Conservation (phyloP, 2,329 filamentous ascomycete species). For the Xylaria arbuscula region DNA sequence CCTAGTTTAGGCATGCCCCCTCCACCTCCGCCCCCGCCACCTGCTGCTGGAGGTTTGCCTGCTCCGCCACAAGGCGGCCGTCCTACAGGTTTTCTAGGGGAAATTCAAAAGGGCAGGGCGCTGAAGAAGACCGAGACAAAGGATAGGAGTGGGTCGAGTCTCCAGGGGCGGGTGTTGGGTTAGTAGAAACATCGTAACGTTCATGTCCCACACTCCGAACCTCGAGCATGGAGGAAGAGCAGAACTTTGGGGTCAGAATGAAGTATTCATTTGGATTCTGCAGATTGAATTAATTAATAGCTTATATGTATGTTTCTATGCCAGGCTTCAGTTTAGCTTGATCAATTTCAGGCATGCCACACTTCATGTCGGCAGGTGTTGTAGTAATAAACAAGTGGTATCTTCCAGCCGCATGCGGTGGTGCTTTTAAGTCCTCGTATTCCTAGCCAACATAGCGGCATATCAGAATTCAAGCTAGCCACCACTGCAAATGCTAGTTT, state of each 20-base stretch:
- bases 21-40: slow-evolving; percentile 59
- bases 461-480: not conserved
- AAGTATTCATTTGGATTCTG: slow-evolving; percentile 19
- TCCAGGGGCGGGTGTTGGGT: slow-evolving; percentile 79
- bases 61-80: slow-evolving; percentile 62
- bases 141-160: slow-evolving; percentile 79
- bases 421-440: not conserved
- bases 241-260: not conserved
- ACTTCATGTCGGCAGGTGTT: not conserved
- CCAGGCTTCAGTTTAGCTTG: not conserved
- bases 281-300: slow-evolving; percentile 32
- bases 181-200: slow-evolving; percentile 46
- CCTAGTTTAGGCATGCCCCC: slow-evolving; percentile 54
- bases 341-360: slow-evolving; percentile 1
- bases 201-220: not conserved
- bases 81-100: slow-evolving; percentile 75
- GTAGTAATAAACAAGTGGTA: not conserved
- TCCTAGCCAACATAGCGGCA: not conserved
- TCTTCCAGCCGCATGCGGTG: not conserved
- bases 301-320: slow-evolving; percentile 27
- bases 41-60: slow-evolving; percentile 56
- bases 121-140: slow-evolving; percentile 91
- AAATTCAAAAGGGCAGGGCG: slow-evolving; percentile 83
- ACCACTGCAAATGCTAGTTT: not conserved
- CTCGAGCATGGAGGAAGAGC: slow-evolving; percentile 2